Evolutionary conservation across 768 basidiomycete species (phyloP).

Genomic region (Boletus rubescentipes): DNA sequence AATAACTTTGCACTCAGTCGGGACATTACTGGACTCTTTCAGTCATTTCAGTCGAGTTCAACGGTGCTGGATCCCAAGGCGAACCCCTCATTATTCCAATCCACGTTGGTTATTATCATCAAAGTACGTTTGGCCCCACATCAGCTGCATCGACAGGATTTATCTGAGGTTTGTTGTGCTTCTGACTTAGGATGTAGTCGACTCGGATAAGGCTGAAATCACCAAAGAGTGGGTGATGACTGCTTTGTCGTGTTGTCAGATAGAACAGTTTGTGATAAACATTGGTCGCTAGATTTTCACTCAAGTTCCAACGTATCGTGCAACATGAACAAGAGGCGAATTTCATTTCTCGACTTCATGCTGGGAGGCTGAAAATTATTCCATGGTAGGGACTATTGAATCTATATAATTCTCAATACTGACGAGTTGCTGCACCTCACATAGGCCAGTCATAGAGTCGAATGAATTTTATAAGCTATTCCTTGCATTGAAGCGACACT

Average conservation of each 20-base stretch:
- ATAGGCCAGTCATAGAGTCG: constrained; percentile 58
- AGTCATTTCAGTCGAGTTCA: constrained; percentile 60
- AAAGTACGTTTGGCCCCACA: constrained; percentile 38
- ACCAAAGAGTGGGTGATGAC: constrained; percentile 46
- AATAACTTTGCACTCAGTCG: constrained; percentile 64
- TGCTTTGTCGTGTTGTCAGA: neutral
- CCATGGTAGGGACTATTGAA: constrained; percentile 43
- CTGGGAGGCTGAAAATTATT: constrained; percentile 53
- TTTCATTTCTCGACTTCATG: constrained; percentile 60
- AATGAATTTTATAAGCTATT: constrained; percentile 58
- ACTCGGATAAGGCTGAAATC: constrained; percentile 59
- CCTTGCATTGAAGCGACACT: constrained; percentile 40
- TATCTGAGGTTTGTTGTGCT: neutral
- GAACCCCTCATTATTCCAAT: constrained; percentile 59
- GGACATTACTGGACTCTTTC: constrained; percentile 61
- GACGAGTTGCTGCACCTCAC: too few relatives aligned
- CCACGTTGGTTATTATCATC: constrained; percentile 60
- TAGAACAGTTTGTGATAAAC: neutral
- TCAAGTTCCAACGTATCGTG: constrained; percentile 63
- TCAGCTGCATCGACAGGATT: neutral
- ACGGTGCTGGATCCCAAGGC: constrained; percentile 56
- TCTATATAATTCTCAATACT: neutral
- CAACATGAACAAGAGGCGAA: constrained; percentile 59
- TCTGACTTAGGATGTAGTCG: constrained; percentile 53
- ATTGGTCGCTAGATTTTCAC: constrained; percentile 41